These are phyloP conservation scores for Colletotrichum brevisporum DNA, from an alignment of 2,329 filamentous ascomycete genomes.

Conservation along the genomic window DNA sequence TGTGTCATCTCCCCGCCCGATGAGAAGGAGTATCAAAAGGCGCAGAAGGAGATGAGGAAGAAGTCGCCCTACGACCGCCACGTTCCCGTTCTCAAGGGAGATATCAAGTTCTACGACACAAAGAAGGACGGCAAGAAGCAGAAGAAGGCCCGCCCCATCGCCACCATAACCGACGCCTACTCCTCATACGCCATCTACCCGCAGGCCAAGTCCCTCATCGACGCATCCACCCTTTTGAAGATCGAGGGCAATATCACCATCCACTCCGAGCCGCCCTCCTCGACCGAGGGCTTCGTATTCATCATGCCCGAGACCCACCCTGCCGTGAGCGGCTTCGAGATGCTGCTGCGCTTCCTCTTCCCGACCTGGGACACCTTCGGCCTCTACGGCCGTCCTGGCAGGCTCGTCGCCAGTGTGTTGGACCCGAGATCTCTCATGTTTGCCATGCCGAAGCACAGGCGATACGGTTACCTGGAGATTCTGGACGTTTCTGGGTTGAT, in stretches of 20 bases:
- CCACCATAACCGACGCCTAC: slow-evolving; percentile 91
- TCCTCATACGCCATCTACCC: slow-evolving; percentile 97
- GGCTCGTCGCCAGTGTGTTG: slow-evolving; percentile 87
- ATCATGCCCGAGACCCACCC: slow-evolving; percentile 96
- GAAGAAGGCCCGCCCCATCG: slow-evolving; percentile 92
- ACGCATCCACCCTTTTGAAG: slow-evolving; percentile 94
- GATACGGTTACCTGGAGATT: slow-evolving; percentile 92
- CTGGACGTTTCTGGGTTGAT: slow-evolving; percentile 88
- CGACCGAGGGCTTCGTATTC: slow-evolving; percentile 94
- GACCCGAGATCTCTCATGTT: slow-evolving; percentile 97
- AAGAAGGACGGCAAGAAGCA: slow-evolving; percentile 82
- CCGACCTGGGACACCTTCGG: slow-evolving; percentile 94
- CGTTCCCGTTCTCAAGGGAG: slow-evolving; percentile 80
- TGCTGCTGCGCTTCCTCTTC: slow-evolving; percentile 92
- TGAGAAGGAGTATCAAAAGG: slow-evolving; percentile 90
- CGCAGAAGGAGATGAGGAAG: slow-evolving; percentile 86
- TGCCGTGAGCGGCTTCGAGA: slow-evolving; percentile 95
- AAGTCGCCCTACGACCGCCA: slow-evolving; percentile 85
- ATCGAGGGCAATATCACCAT: slow-evolving; percentile 93
- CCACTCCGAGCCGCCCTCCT: slow-evolving; percentile 82
- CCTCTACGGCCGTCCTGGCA: slow-evolving; percentile 89
- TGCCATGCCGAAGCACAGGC: slow-evolving; percentile 89
- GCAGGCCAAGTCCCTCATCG: slow-evolving; percentile 92
- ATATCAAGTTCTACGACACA: slow-evolving; percentile 95
- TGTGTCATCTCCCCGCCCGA: slow-evolving; percentile 93